These are phyloP conservation scores for Herpotrichia juniperi DNA, from an alignment of 2,329 filamentous ascomycete genomes.

Conservation along the genomic window DNA sequence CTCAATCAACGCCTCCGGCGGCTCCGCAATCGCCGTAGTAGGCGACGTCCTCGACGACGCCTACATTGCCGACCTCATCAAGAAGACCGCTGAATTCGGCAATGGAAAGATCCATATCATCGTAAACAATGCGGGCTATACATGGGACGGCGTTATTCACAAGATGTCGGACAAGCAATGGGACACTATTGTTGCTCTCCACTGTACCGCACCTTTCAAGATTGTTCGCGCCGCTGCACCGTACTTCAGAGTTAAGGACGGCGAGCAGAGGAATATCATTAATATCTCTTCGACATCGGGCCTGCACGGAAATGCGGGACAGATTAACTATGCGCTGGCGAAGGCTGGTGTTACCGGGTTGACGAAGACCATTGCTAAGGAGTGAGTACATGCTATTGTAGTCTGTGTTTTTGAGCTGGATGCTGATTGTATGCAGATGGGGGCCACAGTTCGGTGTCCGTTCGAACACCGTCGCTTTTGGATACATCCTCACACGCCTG, in stretches of 20 bases:
- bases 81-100: slow-evolving; percentile 79
- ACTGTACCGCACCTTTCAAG: slow-evolving; percentile 85
- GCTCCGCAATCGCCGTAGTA: slow-evolving; percentile 72
- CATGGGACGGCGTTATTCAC: slow-evolving; percentile 91
- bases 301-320: slow-evolving; percentile 86
- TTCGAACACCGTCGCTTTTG: slow-evolving; percentile 84
- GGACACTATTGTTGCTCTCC: slow-evolving; percentile 84
- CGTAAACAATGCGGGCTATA: slow-evolving; percentile 91
- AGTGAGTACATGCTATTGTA: slow-evolving; percentile 48
- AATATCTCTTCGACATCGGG: slow-evolving; percentile 85
- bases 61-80: slow-evolving; percentile 75
- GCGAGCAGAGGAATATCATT: slow-evolving; percentile 77
- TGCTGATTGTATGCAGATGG: slow-evolving; percentile 58
- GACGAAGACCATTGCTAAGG: slow-evolving; percentile 87
- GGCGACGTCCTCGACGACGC: slow-evolving; percentile 77
- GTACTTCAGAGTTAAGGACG: slow-evolving; percentile 87
- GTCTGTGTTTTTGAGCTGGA: neutral
- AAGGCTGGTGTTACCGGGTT: slow-evolving; percentile 85
- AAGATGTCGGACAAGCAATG: slow-evolving; percentile 93
- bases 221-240: slow-evolving; percentile 78
- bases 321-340: slow-evolving; percentile 85
- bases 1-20: slow-evolving; percentile 70
- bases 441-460: slow-evolving; percentile 82
- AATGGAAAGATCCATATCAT: slow-evolving; percentile 88
- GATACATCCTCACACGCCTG: slow-evolving; percentile 78